phyloP scores from a whole-genome alignment of 2,329 filamentous ascomycete genomes.

The Iodosphaeria phyllophila region DNA sequence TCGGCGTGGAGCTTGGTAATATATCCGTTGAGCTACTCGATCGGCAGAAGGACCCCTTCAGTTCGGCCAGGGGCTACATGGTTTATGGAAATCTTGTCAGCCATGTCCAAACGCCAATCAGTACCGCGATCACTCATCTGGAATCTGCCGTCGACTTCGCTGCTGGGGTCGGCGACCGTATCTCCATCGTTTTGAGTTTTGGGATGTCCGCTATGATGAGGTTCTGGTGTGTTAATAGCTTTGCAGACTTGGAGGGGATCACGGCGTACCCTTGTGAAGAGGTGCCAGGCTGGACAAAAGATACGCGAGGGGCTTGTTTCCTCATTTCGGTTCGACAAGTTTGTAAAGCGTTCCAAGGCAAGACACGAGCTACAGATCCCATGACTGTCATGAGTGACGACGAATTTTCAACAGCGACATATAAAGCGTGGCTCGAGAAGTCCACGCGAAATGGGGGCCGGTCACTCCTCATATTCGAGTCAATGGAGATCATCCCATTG shows the following conservation, averaged over 20 bases:
- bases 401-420: slow-evolving; percentile 38
- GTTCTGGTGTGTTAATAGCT: slow-evolving; percentile 51
- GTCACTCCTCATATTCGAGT: slow-evolving; percentile 50
- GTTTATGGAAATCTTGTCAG: slow-evolving; percentile 52
- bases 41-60: slow-evolving; percentile 42
- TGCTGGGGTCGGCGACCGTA: slow-evolving; percentile 48
- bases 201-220: slow-evolving; percentile 48
- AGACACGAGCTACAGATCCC: slow-evolving; percentile 35
- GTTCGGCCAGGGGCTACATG: slow-evolving; percentile 48
- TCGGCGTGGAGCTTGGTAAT: slow-evolving; percentile 45
- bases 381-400: slow-evolving; percentile 45
- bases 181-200: slow-evolving; percentile 52
- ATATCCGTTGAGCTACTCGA: slow-evolving; percentile 46
- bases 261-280: slow-evolving; percentile 58
- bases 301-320: slow-evolving; percentile 52
- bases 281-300: slow-evolving; percentile 51
- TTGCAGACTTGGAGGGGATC: slow-evolving; percentile 49
- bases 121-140: slow-evolving; percentile 36
- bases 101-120: slow-evolving; percentile 46
- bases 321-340: slow-evolving; percentile 48
- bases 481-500: slow-evolving; percentile 41
- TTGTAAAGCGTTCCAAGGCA: slow-evolving; percentile 54
- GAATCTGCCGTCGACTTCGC: slow-evolving; percentile 49
- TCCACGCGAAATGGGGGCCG: slow-evolving; percentile 40
- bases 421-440: slow-evolving; percentile 37